Percentiles rank a stretch among this genome's conserved stretches.
Conservation (phyloP, 441 rosid genomes). For the Erodium chrysanthum region DNA sequence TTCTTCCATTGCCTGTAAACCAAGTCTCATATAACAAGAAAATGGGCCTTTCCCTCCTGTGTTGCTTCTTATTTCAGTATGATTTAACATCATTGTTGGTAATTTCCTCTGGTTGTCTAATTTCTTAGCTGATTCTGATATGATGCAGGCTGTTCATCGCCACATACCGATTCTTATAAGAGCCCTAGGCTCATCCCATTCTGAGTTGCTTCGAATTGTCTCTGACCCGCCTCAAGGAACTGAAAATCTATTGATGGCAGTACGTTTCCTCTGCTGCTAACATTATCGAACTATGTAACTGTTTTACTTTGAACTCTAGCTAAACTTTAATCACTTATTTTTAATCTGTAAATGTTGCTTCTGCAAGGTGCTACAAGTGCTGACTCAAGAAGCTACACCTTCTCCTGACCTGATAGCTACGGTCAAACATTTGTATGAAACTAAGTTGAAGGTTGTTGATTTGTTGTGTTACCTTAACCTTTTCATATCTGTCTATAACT, state of each 20-base stretch:
- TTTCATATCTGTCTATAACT: neutral
- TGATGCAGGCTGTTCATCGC: slow-evolving; percentile 82
- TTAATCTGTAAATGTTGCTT: slow-evolving; percentile 19
- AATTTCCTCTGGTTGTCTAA: neutral
- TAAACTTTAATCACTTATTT: slow-evolving; percentile 14
- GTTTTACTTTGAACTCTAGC: slow-evolving; percentile 17
- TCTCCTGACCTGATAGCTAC: slow-evolving; percentile 72
- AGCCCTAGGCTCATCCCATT: slow-evolving; percentile 73
- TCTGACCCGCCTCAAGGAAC: slow-evolving; percentile 98
- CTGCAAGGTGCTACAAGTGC: slow-evolving; percentile 80
- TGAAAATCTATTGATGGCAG: slow-evolving; percentile 88
- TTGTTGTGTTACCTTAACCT: neutral
- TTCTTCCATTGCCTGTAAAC: neutral
- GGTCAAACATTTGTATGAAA: slow-evolving; percentile 92
- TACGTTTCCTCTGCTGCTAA: slow-evolving; percentile 20
- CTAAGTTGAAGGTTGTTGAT: slow-evolving; percentile 73
- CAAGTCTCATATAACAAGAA: neutral
- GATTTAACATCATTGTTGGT: neutral
- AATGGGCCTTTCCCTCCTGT: neutral
- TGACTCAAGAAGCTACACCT: slow-evolving; percentile 79
- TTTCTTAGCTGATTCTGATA: slow-evolving; percentile 7
- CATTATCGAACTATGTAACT: neutral
- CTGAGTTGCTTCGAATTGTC: slow-evolving; percentile 68
- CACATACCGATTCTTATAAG: slow-evolving; percentile 77
- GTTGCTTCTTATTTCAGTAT: neutral